These are phyloP conservation scores for Leccinum pellstonianum DNA, from an alignment of 768 basidiomycete species.

Conservation along the genomic window DNA sequence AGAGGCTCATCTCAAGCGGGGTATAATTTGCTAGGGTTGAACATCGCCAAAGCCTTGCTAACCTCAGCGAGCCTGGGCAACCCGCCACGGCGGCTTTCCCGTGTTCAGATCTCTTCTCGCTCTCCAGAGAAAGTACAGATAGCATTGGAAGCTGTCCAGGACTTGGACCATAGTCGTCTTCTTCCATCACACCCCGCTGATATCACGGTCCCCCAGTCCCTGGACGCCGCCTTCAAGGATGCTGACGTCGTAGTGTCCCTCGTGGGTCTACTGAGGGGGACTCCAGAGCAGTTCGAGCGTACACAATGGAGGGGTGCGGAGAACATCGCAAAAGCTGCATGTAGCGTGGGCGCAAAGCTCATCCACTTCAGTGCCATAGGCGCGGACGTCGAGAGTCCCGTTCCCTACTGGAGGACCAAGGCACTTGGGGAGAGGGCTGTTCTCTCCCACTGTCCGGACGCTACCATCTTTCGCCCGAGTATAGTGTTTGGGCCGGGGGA, in stretches of 20 bases:
- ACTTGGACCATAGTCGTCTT: constrained; percentile 35
- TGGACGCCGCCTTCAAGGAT: constrained; percentile 48
- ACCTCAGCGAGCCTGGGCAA: constrained; percentile 27
- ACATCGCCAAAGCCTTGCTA: constrained; percentile 56
- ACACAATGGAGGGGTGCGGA: constrained; percentile 66
- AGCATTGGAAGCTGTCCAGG: constrained; percentile 28
- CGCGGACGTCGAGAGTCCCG: constrained; percentile 54
- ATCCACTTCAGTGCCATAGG: constrained; percentile 74
- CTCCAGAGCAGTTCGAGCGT: constrained; percentile 51
- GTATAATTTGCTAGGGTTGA: constrained; percentile 43
- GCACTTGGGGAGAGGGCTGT: constrained; percentile 59
- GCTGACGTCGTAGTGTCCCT: constrained; percentile 64
- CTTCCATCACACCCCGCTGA: constrained; percentile 49
- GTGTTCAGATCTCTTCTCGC: constrained; percentile 60
- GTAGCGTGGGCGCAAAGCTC: constrained; percentile 52
- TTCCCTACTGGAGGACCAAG: constrained; percentile 64
- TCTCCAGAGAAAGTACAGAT: constrained; percentile 45
- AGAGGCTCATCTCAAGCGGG: neutral
- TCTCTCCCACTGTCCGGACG: constrained; percentile 42
- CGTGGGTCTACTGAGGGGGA: constrained; percentile 66
- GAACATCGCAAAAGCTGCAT: constrained; percentile 59
- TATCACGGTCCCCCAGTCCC: constrained; percentile 47
- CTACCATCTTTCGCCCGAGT: constrained; percentile 69
- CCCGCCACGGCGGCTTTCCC: constrained; percentile 2
- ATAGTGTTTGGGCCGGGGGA: constrained; percentile 77